A percentile compares a stretch with the other conserved stretches of the same genome.
These are phyloP conservation scores for Irpex sp. DNA, from an alignment of 1,284 basidiomycete species.

Conservation along the genomic window DNA sequence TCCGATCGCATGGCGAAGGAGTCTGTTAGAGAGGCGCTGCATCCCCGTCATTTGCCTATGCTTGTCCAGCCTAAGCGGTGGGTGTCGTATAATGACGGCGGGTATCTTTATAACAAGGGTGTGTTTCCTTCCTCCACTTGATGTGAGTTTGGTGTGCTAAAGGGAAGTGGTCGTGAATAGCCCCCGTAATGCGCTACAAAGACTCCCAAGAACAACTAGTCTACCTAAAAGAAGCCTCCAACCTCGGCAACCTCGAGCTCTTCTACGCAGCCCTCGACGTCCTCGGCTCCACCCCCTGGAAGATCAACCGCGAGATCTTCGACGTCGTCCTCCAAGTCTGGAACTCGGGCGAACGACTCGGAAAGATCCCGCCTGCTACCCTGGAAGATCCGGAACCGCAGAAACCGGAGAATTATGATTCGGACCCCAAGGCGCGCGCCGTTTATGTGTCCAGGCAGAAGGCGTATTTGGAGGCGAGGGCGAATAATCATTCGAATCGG, in stretches of 20 bases:
- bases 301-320: conserved; percentile 78
- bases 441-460: conserved; percentile 63
- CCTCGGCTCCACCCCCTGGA: conserved; percentile 89
- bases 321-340: conserved; percentile 75
- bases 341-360: conserved; percentile 78
- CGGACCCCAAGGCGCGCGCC: conserved; percentile 64
- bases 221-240: conserved; percentile 79
- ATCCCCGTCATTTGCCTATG: conserved; percentile 96
- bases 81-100: conserved; percentile 78
- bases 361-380: conserved; percentile 72
- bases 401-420: conserved; percentile 57
- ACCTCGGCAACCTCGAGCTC: conserved; percentile 76
- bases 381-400: conserved; percentile 64
- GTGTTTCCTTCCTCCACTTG: too few relatives aligned
- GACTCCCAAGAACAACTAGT: conserved; percentile 85
- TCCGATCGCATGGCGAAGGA: conserved; percentile 80
- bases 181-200: conserved; percentile 88
- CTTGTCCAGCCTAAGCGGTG: conserved; percentile 89
- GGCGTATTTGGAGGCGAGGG: conserved; percentile 58
- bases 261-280: conserved; percentile 91
- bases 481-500: conserved; percentile 85
- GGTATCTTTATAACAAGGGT: conserved; percentile 81
- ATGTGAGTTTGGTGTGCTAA: too few relatives aligned
- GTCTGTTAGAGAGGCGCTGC: conserved; percentile 71
- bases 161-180: conserved; percentile 30